Base-by-base conservation (phyloP, 768 basidiomycete genomes). In the Termitomyces sp. region DNA sequence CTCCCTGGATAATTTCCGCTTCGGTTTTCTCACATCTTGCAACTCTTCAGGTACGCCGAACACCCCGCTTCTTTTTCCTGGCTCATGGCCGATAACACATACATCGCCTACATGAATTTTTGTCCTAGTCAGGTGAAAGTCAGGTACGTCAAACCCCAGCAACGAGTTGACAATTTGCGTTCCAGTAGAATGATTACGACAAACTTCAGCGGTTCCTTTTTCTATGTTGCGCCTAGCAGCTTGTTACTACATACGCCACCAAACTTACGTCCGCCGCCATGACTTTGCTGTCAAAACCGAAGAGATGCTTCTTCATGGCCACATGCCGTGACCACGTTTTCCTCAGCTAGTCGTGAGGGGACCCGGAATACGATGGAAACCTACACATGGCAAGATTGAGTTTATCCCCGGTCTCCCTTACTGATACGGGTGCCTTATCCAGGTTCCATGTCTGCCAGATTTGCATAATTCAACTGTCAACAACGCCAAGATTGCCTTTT, bases 31-130 rank as follows among this genome's bases (percentile, higher is more conserved):
- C 55, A 60, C 55, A 60, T 47, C 13, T 34, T 46, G 48, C 36
- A 18, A 56, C n/a, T 49, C 51, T 62, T 56, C 61, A 59, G 61
- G 58, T 55, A 62, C 58, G 44, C 53, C 48, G 46, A 30, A 39
- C 34, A 20, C 33, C 46, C 57, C 37, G 31, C 41, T 56, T 44
- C 48, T 51, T 46, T 54, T 34, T 55, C 13, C 41, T 18, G 36
- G 44, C 50, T 48, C 51, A 50, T 57, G 34, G 55, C 39, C 27
- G 24, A 39, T 30, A 41, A 53, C 18, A 27, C 41, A 30, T 53
- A 41, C 27, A 18, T 27, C 24, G 18, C 51, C 31, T 4, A 39
- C 8, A 37, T n/a, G n/a, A n/a, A n/a, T n/a, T n/a, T n/a, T n/a
- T n/a, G n/a, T n/a, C n/a, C n/a, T n/a, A n/a, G n/a, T 41, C 24